A percentile compares a stretch with the other conserved stretches of the same genome.
phyloP scores from a whole-genome alignment of 2,329 filamentous ascomycete species.

The Seiridium cupressi region DNA sequence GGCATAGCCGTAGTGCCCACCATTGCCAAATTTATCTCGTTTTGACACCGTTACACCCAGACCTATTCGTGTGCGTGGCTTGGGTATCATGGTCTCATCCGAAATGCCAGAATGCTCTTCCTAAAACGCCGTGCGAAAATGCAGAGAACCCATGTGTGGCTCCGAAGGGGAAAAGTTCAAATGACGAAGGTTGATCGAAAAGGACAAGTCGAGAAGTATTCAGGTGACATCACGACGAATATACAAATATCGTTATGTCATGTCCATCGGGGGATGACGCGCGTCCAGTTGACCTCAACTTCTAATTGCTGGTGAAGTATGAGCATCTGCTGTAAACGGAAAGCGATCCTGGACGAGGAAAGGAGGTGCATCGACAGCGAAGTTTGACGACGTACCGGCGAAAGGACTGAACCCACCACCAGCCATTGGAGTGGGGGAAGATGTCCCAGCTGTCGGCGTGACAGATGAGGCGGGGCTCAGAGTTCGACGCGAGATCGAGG shows the following conservation, averaged over 20 bases:
- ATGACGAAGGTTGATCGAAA: not conserved
- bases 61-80: slow-evolving; percentile 5
- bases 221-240: not conserved
- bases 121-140: slow-evolving; percentile 3
- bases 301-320: slow-evolving; percentile 48
- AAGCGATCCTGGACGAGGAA: slow-evolving; percentile 43
- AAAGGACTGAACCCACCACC: slow-evolving; percentile 41
- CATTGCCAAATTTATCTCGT: not conserved
- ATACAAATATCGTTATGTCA: not conserved
- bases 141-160: not conserved
- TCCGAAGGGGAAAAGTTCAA: not conserved
- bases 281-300: slow-evolving; percentile 25
- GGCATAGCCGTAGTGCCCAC: not conserved
- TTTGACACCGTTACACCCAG: not conserved
- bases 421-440: slow-evolving; percentile 44
- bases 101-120: not conserved
- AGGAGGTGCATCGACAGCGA: slow-evolving; percentile 16
- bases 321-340: slow-evolving; percentile 47
- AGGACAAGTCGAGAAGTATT: not conserved
- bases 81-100: not conserved
- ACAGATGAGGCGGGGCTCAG: slow-evolving; percentile 31
- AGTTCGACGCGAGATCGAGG: slow-evolving; percentile 20
- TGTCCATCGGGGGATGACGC: not conserved
- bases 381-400: slow-evolving; percentile 35
- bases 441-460: slow-evolving; percentile 34